A percentile compares a stretch with the other conserved stretches of the same genome.
Evolutionary conservation across 257 asterid genomes (phyloP).

Genomic region (Avicennia marina): DNA sequence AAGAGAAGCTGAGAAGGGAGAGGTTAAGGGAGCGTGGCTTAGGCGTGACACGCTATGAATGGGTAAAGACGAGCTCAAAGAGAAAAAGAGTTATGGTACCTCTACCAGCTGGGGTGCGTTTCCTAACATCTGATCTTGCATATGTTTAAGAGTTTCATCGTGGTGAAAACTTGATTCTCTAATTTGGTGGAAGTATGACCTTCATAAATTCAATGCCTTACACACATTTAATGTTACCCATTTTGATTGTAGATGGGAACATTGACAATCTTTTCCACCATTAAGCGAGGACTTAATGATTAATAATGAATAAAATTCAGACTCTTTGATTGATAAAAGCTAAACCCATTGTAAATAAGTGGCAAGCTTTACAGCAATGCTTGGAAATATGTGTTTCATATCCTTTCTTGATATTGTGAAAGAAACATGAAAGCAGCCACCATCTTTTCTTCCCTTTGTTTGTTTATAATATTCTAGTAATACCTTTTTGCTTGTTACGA

Average conservation of each 20-base stretch:
- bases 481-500: too few relatives aligned
- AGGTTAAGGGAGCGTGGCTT: constrained; percentile 90
- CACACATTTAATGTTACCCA: background rate
- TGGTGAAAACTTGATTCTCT: background rate
- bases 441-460: too few relatives aligned
- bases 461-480: too few relatives aligned
- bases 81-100: constrained; percentile 74
- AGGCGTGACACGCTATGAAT: constrained; percentile 91
- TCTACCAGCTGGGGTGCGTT: constrained; percentile 82
- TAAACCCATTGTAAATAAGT: background rate
- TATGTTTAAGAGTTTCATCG: background rate
- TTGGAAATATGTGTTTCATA: background rate
- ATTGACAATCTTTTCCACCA: background rate
- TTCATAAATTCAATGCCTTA: too few relatives aligned
- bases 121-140: constrained; percentile 18
- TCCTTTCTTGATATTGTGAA: constrained; percentile 1
- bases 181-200: constrained; percentile 6
- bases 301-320: background rate
- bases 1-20: constrained; percentile 91
- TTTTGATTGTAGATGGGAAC: too few relatives aligned
- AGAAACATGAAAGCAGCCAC: constrained; percentile 7
- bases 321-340: background rate
- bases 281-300: background rate
- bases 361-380: background rate
- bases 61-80: constrained; percentile 72